Evolutionary conservation across 345 rosid genomes (phyloP).

Genomic region (Populus tremula): DNA sequence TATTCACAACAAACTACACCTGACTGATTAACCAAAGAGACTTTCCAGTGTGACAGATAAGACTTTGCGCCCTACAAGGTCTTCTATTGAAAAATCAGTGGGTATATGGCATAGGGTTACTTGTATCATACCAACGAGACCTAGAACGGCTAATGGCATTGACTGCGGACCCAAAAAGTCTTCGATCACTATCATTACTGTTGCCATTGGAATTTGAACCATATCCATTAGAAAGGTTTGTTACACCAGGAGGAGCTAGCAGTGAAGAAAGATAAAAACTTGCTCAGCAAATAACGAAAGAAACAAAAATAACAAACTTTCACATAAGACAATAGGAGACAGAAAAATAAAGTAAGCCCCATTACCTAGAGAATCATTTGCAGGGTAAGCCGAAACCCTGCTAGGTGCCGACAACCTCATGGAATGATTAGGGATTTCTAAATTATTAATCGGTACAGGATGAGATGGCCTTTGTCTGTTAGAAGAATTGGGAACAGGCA

Average conservation of each 20-base stretch:
- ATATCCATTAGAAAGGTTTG: conserved; percentile 42
- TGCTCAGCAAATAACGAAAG: conserved; percentile 13
- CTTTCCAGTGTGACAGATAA: neutral
- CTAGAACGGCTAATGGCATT: conserved; percentile 55
- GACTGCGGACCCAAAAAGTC: conserved; percentile 54
- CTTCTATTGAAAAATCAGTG: conserved; percentile 21
- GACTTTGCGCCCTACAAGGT: neutral
- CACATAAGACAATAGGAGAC: neutral
- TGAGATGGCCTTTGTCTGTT: conserved; percentile 38
- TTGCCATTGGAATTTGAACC: conserved; percentile 46
- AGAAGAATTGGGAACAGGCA: conserved; percentile 26
- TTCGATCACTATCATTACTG: conserved; percentile 58
- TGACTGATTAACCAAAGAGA: neutral
- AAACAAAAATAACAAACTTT: neutral
- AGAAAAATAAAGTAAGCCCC: neutral
- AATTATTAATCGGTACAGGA: conserved; percentile 19
- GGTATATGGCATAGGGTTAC: conserved; percentile 35
- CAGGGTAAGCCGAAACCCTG: conserved; percentile 21
- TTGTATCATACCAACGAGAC: conserved; percentile 49
- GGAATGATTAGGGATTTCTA: conserved; percentile 37
- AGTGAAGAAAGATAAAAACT: conserved; percentile 35
- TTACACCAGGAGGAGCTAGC: conserved; percentile 55
- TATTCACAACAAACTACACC: conserved; percentile 8
- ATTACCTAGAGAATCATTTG: conserved; percentile 20
- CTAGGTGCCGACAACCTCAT: conserved; percentile 35